These are phyloP conservation scores for Eutrema heterophyllum DNA, from an alignment of 345 rosid genomes.

Conservation along the genomic window DNA sequence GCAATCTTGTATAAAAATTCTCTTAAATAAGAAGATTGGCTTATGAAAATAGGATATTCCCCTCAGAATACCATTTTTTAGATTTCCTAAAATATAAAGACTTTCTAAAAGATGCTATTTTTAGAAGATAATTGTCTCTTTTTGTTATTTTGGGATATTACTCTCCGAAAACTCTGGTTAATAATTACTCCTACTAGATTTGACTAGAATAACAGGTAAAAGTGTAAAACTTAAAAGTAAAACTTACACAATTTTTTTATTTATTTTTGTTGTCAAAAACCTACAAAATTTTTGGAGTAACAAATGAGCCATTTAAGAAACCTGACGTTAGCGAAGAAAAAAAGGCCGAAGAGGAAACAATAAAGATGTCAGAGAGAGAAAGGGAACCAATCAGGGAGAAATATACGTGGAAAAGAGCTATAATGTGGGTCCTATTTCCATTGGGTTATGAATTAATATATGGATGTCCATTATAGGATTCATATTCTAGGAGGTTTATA, in stretches of 20 bases:
- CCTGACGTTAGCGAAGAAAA: neutral
- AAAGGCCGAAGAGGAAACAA: neutral
- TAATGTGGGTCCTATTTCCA: neutral
- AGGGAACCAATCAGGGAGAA: constrained; percentile 13
- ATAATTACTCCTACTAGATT: neutral
- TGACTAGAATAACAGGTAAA: neutral
- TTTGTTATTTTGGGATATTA: neutral
- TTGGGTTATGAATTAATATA: no score
- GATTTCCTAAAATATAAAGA: neutral
- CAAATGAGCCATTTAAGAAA: neutral
- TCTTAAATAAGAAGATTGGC: neutral
- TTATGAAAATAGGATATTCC: neutral
- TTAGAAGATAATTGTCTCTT: neutral
- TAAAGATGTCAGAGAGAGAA: constrained; percentile 1
- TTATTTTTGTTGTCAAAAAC: no score
- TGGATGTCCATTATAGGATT: no score
- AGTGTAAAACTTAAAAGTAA: neutral
- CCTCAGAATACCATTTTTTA: neutral
- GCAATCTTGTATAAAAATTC: neutral
- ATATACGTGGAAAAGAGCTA: neutral
- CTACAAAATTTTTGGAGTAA: neutral
- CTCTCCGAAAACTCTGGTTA: neutral
- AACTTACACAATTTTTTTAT: neutral
- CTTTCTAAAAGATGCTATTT: neutral
- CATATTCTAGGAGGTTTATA: no score